Evolutionary conservation across 257 asterid species (phyloP), one percentile per base, ranked within the genome.

Genomic region (Solanum etuberosum): DNA sequence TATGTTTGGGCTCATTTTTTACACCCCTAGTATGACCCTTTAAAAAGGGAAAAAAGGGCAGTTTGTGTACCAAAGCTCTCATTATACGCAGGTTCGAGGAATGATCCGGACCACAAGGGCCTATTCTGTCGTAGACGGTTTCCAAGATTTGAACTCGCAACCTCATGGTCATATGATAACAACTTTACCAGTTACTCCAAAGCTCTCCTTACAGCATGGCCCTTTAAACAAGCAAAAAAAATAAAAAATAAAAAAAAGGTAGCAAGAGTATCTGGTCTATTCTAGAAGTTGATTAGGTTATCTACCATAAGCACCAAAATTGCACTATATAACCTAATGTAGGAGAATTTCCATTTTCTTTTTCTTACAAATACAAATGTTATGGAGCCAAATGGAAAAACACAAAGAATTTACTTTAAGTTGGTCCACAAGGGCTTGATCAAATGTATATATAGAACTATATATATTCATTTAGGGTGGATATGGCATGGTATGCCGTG

Each of bases 101-200:
- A 43, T 16, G 18, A 13, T 4, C 18, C 51, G 1, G 18, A 43
- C 51, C 51, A 43, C 51, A 43, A 43, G 51, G 5, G 12, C 18
- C 6, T 43, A 0, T 43, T 43, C 0, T 13, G 1, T 4, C 51
- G 1, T 43, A 43, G 5, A 6, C 1, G 5, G 4, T 43, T 43
- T 43, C 1, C 18, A 43, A 43, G 18, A 43, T 13, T 43, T 43
- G 51, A 43, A 43, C 51, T 0, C 11, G 51, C 11, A 12, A 43
- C 4, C 16, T 43, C 51, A 11, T 43, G 51, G 15, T 43, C 13
- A 11, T 4, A 43, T 43, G 51, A 43, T 18, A 43, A 13, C 1
- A 43, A 43, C 5, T 42, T 3, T 42, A 42, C 48, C 15, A 11
- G 6, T 43, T 43, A 12, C 51, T 43, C 18, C 6, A 43, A 12